Base-by-base conservation (phyloP, 225 moss, liverwort and hornwort genomes). In the Marchantia paleacea region DNA sequence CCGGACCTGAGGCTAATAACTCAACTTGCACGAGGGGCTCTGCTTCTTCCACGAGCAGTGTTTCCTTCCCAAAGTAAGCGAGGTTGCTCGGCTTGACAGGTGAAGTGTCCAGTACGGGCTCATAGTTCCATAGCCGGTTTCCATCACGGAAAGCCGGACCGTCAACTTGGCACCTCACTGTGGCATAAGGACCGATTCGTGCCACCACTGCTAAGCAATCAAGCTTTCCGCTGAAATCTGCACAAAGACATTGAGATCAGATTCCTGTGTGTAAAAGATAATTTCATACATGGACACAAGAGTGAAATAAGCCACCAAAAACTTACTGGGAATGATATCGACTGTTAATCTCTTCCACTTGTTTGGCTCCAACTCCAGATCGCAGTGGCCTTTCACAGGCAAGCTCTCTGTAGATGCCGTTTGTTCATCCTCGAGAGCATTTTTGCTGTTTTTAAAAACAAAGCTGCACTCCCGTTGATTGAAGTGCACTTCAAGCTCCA, bases 131-230 rank as follows among this genome's bases (percentile, higher is more conserved):
- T 58, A 96, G 90, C 81, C 89, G 91, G 75, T 92, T 90, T 30
- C 82, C 94, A 81, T 92, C 92, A 73, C 90, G 85, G 22, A 86
- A 88, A 69, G 87, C 86, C 73, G 91, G 83, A 82, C 89, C 90
- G 81, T 96, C 96, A 81, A 91, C 91, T 85, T 91, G 89, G 88
- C 94, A 96, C 81, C 86, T 87, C 39, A 94, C 73, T 70, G 86
- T 91, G 74, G 94, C 87, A 80, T 94, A 82, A 71, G 89, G 91
- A 54, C 96, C 94, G 18, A 94, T 79, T 80, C 85, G 91, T 54
- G 90, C 90, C 81, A 94, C 88, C 60, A 94, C 81, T 75, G 90
- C 92, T 81, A 86, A 63, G 79, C 94, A 96, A 83, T 96, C 96
- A 68, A 94, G 72, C 85, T 94, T 96, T 67, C 94, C 96, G 54